Percentiles rank a stretch among this genome's conserved stretches.
These are phyloP conservation scores for Paraphoma sp. DNA, from an alignment of 2,329 filamentous ascomycete species.

Conservation along the genomic window DNA sequence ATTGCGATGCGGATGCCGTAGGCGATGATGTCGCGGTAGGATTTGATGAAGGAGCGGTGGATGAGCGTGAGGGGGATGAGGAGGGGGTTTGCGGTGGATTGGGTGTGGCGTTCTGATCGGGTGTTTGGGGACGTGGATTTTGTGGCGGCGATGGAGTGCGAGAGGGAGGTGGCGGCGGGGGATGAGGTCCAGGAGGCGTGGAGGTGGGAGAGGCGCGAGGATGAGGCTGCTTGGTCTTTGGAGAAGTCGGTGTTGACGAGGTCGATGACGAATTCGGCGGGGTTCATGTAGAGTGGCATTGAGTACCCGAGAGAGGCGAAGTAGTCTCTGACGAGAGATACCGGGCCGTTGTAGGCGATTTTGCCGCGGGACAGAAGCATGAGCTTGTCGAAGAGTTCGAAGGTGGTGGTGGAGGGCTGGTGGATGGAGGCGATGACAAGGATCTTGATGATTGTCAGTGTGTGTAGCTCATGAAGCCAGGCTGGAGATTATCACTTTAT, in stretches of 20 bases:
- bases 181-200: conserved; percentile 64
- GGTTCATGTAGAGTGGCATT: conserved; percentile 75
- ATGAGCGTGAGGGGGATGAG: conserved; percentile 69
- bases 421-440: conserved; percentile 85
- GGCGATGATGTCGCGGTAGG: conserved; percentile 80
- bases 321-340: conserved; percentile 65
- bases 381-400: conserved; percentile 80
- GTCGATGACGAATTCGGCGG: conserved; percentile 81
- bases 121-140: conserved; percentile 23
- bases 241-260: conserved; percentile 80
- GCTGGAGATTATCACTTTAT: conserved; percentile 62
- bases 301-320: conserved; percentile 54
- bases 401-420: conserved; percentile 81
- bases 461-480: background rate
- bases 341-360: conserved; percentile 75
- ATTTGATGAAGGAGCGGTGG: conserved; percentile 82
- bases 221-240: conserved; percentile 55
- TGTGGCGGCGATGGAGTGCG: conserved; percentile 52
- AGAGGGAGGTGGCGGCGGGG: conserved; percentile 32
- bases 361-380: conserved; percentile 74
- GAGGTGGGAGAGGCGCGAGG: conserved; percentile 60
- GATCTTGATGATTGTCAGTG: conserved; percentile 55
- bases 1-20: conserved; percentile 84
- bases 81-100: conserved; percentile 51
- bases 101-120: background rate